Base-by-base conservation (phyloP, 768 basidiomycete genomes). In the Kwoniella heveanensis region DNA sequence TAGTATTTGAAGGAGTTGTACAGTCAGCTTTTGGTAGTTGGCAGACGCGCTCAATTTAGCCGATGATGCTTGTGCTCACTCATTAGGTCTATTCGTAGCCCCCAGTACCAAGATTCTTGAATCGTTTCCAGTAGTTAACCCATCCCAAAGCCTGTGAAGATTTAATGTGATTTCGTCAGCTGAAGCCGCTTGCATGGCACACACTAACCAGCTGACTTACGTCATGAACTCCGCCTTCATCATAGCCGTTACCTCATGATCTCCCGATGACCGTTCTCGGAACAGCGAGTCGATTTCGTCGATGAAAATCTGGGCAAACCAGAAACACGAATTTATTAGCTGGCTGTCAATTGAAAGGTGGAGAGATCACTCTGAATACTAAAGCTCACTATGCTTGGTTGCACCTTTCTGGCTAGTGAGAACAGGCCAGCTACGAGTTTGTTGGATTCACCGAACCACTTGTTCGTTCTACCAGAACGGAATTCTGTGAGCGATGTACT, bases 201-300 rank as follows among this genome's bases (percentile, higher is more conserved):
- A n/a, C n/a, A 24, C n/a, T 22, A n/a, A 67, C 17, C 15, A 10
- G 32, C 21, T 39, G 1, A 72, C 75, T 49, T 68, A 74, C 73
- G 81, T 79, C 80, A 83, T 82, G 71, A 83, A 82, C 61, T 82
- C 82, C 19, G 93, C 93, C 80, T 97, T 96, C 86, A 97, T 94
- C 92, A 97, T 97, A 4, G 89, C 93, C 36, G 93, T 98, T 55
- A 92, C 95, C 73, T 99, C 96, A 77, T 99, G 96, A 74, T 98
- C 95, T 10, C 88, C 88, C 60, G 86, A 85, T 26, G 88, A 87
- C 65, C 96, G 84, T 77, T 95, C 91, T 58, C 94, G 84, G 78
- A 99, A 81, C 80, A 99, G 92, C 0, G 90, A 91, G 74, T 99
- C 95, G 69, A 99, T 97, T 81, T 98, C 96, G 77, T 99, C 95